phyloP scores from a whole-genome alignment of 164 flowering plant species.

The Taxillus chinensis region DNA sequence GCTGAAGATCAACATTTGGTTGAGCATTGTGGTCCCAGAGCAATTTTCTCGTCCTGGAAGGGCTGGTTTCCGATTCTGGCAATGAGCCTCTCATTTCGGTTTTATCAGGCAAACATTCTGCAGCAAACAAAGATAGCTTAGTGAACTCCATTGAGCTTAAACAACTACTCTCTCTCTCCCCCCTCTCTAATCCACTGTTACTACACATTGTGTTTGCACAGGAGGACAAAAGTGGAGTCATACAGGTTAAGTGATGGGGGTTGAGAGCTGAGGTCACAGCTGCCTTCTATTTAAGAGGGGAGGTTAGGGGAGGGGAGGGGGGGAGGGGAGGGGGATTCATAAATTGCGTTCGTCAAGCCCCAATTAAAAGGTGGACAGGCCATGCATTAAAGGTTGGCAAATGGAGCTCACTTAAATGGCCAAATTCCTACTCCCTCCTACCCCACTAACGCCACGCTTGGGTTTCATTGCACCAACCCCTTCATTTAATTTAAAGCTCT shows the following conservation, averaged over 20 bases:
- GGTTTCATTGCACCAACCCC: neutral
- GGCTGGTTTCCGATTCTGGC: conserved; percentile 18
- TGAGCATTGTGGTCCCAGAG: conserved; percentile 19
- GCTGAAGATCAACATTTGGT: conserved; percentile 43
- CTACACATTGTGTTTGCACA: neutral
- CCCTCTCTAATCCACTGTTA: conserved; percentile 4
- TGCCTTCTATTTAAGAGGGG: neutral
- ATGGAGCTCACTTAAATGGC: conserved; percentile 50
- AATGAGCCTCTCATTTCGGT: conserved; percentile 12
- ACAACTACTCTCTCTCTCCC: conserved; percentile 11
- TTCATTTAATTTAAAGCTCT: too few relatives aligned
- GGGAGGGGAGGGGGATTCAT: conserved; percentile 18
- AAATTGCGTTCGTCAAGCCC: conserved; percentile 34
- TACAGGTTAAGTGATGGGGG: conserved; percentile 2
- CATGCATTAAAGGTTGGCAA: conserved; percentile 47
- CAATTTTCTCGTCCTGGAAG: conserved; percentile 45
- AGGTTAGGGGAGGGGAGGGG: conserved; percentile 4
- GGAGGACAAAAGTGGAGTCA: neutral
- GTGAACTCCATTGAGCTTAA: conserved; percentile 27
- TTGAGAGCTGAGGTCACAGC: neutral
- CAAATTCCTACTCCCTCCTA: conserved; percentile 20
- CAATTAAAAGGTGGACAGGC: conserved; percentile 44
- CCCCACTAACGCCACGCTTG: conserved; percentile 8
- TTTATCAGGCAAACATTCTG: conserved; percentile 5
- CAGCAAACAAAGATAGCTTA: conserved; percentile 43